Conservation (phyloP, 2,329 filamentous ascomycete species). For the Didymellaceae sp. region DNA sequence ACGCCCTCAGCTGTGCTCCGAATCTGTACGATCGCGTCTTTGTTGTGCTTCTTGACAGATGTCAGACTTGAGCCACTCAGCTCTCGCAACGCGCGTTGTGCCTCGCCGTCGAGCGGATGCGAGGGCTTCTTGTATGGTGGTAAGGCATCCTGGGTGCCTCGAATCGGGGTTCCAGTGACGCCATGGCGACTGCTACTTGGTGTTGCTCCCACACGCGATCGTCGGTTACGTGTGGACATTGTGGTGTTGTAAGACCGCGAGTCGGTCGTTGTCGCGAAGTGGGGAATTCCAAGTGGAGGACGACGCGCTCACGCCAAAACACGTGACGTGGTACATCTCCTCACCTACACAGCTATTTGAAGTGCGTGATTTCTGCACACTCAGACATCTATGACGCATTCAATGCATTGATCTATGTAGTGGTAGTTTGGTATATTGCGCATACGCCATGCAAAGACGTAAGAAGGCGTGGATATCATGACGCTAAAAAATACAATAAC, state of each 20-base stretch:
- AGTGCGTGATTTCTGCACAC: too few relatives aligned
- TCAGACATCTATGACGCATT: too few relatives aligned
- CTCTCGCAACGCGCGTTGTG: slow-evolving; percentile 54
- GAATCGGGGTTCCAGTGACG: slow-evolving; percentile 15
- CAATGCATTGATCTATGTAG: background rate
- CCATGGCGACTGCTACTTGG: slow-evolving; percentile 25
- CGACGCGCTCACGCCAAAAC: slow-evolving; percentile 19
- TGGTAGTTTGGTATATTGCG: slow-evolving; percentile 1
- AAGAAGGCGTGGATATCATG: slow-evolving; percentile 25
- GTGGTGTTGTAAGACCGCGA: background rate
- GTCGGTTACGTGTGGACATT: slow-evolving; percentile 35
- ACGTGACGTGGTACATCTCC: too few relatives aligned
- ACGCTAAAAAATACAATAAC: slow-evolving; percentile 15
- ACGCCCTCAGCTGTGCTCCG: slow-evolving; percentile 59
- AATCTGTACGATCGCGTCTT: slow-evolving; percentile 55
- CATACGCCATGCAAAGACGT: background rate
- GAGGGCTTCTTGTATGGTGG: slow-evolving; percentile 63
- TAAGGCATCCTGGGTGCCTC: slow-evolving; percentile 28
- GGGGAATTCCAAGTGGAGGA: slow-evolving; percentile 1
- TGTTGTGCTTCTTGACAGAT: slow-evolving; percentile 58
- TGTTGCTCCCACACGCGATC: slow-evolving; percentile 26
- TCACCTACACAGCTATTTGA: too few relatives aligned
- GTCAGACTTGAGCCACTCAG: slow-evolving; percentile 53
- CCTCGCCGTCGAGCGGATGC: slow-evolving; percentile 57
- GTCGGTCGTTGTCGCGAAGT: background rate